Conservation (phyloP, 768 basidiomycete species). For the Lyophyllum shimeji region DNA sequence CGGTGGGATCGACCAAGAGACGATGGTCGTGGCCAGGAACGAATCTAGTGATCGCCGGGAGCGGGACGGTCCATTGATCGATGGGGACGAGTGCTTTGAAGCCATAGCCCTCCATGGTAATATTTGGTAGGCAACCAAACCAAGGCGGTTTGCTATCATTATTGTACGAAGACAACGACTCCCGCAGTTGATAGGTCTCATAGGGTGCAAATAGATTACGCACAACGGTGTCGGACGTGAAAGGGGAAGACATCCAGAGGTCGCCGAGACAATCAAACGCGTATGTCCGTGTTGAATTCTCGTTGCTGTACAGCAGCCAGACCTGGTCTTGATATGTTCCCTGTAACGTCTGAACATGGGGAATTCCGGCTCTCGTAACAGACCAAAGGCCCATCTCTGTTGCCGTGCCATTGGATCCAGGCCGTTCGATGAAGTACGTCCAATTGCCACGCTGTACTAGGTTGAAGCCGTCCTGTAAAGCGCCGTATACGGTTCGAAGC, state of each 20-base stretch:
- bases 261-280: slow-evolving; percentile 53
- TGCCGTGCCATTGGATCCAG: slow-evolving; percentile 78
- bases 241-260: slow-evolving; percentile 83
- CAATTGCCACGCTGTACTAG: slow-evolving; percentile 84
- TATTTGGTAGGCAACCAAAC: slow-evolving; percentile 66
- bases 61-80: slow-evolving; percentile 65
- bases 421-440: slow-evolving; percentile 76
- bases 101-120: slow-evolving; percentile 73
- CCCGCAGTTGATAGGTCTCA: slow-evolving; percentile 69
- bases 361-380: slow-evolving; percentile 64
- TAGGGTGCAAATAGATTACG: slow-evolving; percentile 82
- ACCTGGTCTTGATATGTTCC: slow-evolving; percentile 66
- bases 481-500: slow-evolving; percentile 65
- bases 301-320: slow-evolving; percentile 86
- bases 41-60: slow-evolving; percentile 77
- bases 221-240: slow-evolving; percentile 54
- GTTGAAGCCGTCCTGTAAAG: slow-evolving; percentile 85
- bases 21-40: slow-evolving; percentile 86
- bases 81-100: slow-evolving; percentile 81
- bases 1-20: slow-evolving; percentile 44
- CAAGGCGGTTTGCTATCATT: slow-evolving; percentile 59
- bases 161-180: slow-evolving; percentile 66
- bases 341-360: slow-evolving; percentile 56
- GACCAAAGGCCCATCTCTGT: slow-evolving; percentile 93
- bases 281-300: slow-evolving; percentile 72